Evolutionary conservation across 2,329 filamentous ascomycete species (phyloP).

Genomic region (Diaporthe vaccinii): DNA sequence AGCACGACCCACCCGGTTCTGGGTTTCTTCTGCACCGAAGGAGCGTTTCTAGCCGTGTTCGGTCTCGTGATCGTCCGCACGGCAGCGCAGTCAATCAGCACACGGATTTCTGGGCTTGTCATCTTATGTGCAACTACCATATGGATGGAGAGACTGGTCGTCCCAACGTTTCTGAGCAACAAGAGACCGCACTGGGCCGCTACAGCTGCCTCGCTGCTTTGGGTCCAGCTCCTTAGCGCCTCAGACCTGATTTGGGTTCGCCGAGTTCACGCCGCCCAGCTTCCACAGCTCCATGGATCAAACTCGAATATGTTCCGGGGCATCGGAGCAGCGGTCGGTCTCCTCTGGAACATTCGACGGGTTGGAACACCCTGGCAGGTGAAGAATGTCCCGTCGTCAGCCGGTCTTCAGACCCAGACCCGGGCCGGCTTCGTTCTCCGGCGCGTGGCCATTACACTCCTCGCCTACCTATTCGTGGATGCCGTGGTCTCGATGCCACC

Average conservation of each 20-base stretch:
- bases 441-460: neutral
- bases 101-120: neutral
- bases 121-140: neutral
- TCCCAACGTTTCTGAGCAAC: neutral
- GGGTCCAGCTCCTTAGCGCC: constrained; percentile 30
- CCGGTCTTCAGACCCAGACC: neutral
- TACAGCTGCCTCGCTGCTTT: constrained; percentile 22
- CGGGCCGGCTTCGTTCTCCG: neutral
- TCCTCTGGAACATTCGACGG: constrained; percentile 8
- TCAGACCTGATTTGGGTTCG: constrained; percentile 13
- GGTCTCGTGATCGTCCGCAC: neutral
- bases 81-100: neutral
- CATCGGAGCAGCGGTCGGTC: neutral
- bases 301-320: too few relatives aligned
- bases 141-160: neutral
- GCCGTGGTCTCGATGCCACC: constrained; percentile 22
- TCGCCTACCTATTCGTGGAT: constrained; percentile 20
- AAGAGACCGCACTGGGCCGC: constrained; percentile 29
- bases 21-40: neutral
- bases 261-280: constrained; percentile 1
- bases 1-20: neutral
- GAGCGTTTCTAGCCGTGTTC: neutral
- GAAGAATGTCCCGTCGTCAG: constrained; percentile 8
- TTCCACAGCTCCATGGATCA: neutral
- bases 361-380: constrained; percentile 20